Percentiles rank a stretch among this genome's conserved stretches.
Evolutionary conservation across 345 rosid species (phyloP).

Genomic region (Eucalyptus cladocalyx): DNA sequence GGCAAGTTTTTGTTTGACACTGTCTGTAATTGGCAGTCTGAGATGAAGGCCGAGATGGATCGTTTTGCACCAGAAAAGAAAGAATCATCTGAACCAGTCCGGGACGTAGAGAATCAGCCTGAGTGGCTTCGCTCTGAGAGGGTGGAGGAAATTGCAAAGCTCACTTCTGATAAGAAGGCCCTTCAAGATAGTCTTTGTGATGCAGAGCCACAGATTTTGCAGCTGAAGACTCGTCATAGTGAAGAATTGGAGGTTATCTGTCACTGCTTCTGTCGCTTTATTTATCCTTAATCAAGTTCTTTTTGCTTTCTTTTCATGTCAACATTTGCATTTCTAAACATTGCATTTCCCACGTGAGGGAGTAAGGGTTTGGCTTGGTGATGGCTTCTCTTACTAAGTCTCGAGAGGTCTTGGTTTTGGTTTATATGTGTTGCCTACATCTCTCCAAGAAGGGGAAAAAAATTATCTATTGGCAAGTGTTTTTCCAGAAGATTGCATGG

Average conservation of each 20-base stretch:
- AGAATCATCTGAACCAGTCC: conserved; percentile 67
- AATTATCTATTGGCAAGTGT: background rate
- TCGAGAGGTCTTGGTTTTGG: background rate
- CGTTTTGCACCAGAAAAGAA: conserved; percentile 73
- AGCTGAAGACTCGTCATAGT: conserved; percentile 72
- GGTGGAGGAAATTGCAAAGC: conserved; percentile 67
- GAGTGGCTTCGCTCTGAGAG: conserved; percentile 93
- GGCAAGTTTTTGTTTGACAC: background rate
- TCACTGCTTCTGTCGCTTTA: background rate
- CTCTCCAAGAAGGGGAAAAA: background rate
- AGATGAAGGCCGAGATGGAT: conserved; percentile 80
- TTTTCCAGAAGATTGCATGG: background rate
- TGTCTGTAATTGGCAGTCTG: conserved; percentile 43
- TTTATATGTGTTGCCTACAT: background rate
- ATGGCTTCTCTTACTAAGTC: background rate
- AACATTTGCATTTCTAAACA: background rate
- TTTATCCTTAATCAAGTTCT: background rate
- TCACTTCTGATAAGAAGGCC: conserved; percentile 61
- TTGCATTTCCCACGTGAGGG: background rate
- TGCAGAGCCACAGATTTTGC: conserved; percentile 73
- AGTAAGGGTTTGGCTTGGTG: background rate
- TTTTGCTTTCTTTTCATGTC: background rate
- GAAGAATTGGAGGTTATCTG: conserved; percentile 87
- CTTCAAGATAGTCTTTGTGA: conserved; percentile 89
- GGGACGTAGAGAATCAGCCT: conserved; percentile 80